Percentiles rank a stretch among this genome's conserved stretches.
phyloP scores from a whole-genome alignment of 345 rosid species.

The Brassica cretica region DNA sequence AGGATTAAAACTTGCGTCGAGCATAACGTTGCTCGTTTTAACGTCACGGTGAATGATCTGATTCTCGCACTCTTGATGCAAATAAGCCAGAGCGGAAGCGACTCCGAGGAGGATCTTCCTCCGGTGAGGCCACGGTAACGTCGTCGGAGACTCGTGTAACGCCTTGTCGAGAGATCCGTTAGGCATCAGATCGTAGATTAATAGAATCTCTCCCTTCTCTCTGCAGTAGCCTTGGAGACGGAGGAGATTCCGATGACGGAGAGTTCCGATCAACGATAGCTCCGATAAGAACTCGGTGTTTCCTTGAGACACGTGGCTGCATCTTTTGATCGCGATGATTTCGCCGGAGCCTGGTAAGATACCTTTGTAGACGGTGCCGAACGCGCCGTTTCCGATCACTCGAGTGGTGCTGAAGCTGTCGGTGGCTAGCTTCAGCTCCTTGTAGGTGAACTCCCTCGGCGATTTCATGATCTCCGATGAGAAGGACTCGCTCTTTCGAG shows the following conservation, averaged over 20 bases:
- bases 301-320: slow-evolving; percentile 88
- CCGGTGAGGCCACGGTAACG: slow-evolving; percentile 76
- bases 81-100: slow-evolving; percentile 88
- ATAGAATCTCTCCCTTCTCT: slow-evolving; percentile 84
- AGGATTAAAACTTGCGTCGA: slow-evolving; percentile 85
- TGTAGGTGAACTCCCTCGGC: slow-evolving; percentile 89
- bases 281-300: slow-evolving; percentile 85
- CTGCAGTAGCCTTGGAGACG: slow-evolving; percentile 94
- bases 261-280: slow-evolving; percentile 77
- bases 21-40: slow-evolving; percentile 90
- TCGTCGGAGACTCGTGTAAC: slow-evolving; percentile 68
- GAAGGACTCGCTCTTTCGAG: slow-evolving; percentile 58
- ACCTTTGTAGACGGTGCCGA: slow-evolving; percentile 91
- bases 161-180: slow-evolving; percentile 97
- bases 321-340: slow-evolving; percentile 81
- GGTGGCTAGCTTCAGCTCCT: slow-evolving; percentile 82
- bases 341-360: slow-evolving; percentile 67
- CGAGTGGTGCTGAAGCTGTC: slow-evolving; percentile 63
- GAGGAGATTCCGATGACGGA: slow-evolving; percentile 88
- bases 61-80: slow-evolving; percentile 97
- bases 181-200: slow-evolving; percentile 91
- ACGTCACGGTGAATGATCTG: slow-evolving; percentile 94
- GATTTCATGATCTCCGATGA: slow-evolving; percentile 75
- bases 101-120: slow-evolving; percentile 75
- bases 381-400: slow-evolving; percentile 91